Conservation (phyloP, 208 protist genomes). For the Angomonas deanei region DNA sequence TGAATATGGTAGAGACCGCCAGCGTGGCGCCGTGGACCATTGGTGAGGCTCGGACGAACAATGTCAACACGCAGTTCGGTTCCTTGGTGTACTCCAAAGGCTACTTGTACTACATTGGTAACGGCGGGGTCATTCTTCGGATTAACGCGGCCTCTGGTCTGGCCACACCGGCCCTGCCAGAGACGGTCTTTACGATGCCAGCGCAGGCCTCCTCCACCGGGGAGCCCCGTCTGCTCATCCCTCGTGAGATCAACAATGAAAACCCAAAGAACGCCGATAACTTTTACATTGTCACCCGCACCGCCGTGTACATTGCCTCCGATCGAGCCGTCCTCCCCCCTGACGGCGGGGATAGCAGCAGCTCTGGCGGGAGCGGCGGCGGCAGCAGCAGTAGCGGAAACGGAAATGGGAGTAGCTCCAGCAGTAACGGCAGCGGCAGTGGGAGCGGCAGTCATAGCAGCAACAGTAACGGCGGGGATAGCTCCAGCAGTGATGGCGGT, state of each 20-base stretch:
- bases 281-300: slow-evolving; percentile 16
- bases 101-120: neutral
- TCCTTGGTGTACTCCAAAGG: slow-evolving; percentile 1
- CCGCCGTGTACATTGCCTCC: slow-evolving; percentile 13
- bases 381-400: neutral
- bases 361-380: neutral
- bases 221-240: neutral
- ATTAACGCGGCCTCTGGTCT: neutral
- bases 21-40: neutral
- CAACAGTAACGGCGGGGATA: too few relatives aligned
- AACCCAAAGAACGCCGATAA: slow-evolving; percentile 8
- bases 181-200: slow-evolving; percentile 2
- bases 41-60: neutral
- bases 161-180: slow-evolving; percentile 4
- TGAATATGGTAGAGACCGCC: neutral
- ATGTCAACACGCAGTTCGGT: neutral
- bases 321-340: slow-evolving; percentile 12
- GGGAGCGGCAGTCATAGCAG: too few relatives aligned
- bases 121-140: too few relatives aligned
- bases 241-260: neutral
- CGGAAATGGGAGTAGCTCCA: neutral
- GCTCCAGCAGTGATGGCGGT: neutral
- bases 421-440: too few relatives aligned
- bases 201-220: neutral
- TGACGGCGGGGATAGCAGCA: neutral